Evolutionary conservation across 129 eudicot species (phyloP).

Genomic region (Logfia minima): DNA sequence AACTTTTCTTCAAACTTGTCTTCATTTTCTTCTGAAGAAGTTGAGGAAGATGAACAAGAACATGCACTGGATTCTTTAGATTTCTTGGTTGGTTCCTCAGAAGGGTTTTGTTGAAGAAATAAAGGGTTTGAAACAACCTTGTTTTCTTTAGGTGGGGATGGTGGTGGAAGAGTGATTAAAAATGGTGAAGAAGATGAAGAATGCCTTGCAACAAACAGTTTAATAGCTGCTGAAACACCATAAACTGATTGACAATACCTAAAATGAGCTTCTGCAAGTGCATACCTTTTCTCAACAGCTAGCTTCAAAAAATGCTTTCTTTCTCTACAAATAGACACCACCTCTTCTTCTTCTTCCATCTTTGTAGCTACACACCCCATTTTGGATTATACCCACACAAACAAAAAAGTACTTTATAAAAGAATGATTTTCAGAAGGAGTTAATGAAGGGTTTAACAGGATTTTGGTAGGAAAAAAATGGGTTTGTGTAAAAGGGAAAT

Average conservation of each 20-base stretch:
- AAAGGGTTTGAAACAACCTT: slow-evolving; percentile 78
- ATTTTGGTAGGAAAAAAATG: slow-evolving; percentile 16
- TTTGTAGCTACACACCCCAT: slow-evolving; percentile 99
- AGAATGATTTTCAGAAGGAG: slow-evolving; percentile 25
- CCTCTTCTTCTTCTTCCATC: slow-evolving; percentile 81
- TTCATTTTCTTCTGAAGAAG: slow-evolving; percentile 58
- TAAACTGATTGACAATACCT: slow-evolving; percentile 68
- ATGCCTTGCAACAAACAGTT: slow-evolving; percentile 82
- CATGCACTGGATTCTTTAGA: slow-evolving; percentile 36
- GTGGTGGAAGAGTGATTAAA: slow-evolving; percentile 78
- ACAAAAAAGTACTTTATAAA: background rate
- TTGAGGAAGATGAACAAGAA: slow-evolving; percentile 44
- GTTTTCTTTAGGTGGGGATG: slow-evolving; percentile 58
- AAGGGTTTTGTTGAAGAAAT: slow-evolving; percentile 67
- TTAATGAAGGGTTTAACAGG: background rate
- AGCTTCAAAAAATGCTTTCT: slow-evolving; percentile 71
- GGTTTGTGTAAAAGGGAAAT: slow-evolving; percentile 27
- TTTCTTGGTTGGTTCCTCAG: slow-evolving; percentile 49
- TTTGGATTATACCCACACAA: background rate
- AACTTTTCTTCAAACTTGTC: slow-evolving; percentile 28
- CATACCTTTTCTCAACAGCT: slow-evolving; percentile 82
- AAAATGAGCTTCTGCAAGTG: slow-evolving; percentile 84
- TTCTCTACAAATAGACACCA: slow-evolving; percentile 87
- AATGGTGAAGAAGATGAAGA: slow-evolving; percentile 75
- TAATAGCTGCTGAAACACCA: slow-evolving; percentile 86